These are phyloP conservation scores for Daldinia sp. DNA, from an alignment of 2,329 filamentous ascomycete species.

Conservation along the genomic window DNA sequence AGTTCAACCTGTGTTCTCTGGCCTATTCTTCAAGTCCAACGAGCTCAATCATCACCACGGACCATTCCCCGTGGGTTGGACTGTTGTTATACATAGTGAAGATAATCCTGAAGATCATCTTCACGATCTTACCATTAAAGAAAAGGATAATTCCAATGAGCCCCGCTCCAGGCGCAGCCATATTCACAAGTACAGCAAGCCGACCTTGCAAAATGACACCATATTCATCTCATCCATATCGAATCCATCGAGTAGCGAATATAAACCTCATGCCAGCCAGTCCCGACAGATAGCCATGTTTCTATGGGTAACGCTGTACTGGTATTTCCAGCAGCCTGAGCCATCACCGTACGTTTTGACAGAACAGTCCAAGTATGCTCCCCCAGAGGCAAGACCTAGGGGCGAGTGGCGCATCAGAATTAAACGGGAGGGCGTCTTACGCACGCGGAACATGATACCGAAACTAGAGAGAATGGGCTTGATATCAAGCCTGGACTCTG, in stretches of 20 bases:
- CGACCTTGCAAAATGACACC: constrained; percentile 82
- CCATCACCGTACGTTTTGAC: constrained; percentile 75
- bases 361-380: constrained; percentile 73
- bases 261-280: constrained; percentile 81
- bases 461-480: constrained; percentile 96
- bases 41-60: constrained; percentile 76
- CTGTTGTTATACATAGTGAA: constrained; percentile 83
- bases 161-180: constrained; percentile 52
- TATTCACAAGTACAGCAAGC: constrained; percentile 75
- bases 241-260: constrained; percentile 82
- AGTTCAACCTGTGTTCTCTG: constrained; percentile 89
- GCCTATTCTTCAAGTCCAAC: constrained; percentile 87
- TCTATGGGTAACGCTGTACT: constrained; percentile 93
- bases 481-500: constrained; percentile 79
- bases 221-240: constrained; percentile 94
- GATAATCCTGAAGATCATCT: constrained; percentile 51
- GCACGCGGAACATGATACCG: constrained; percentile 83
- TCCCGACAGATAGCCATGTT: constrained; percentile 95
- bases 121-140: constrained; percentile 50
- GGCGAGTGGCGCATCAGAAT: constrained; percentile 91
- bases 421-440: constrained; percentile 87
- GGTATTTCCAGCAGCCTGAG: constrained; percentile 93
- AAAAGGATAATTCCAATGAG: constrained; percentile 50
- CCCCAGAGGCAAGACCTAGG: constrained; percentile 76
- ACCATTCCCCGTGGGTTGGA: constrained; percentile 89